Evolutionary conservation across 257 asterid genomes (phyloP), one percentile per base, ranked within the genome.

Genomic region (Solanum lycopersicoides): DNA sequence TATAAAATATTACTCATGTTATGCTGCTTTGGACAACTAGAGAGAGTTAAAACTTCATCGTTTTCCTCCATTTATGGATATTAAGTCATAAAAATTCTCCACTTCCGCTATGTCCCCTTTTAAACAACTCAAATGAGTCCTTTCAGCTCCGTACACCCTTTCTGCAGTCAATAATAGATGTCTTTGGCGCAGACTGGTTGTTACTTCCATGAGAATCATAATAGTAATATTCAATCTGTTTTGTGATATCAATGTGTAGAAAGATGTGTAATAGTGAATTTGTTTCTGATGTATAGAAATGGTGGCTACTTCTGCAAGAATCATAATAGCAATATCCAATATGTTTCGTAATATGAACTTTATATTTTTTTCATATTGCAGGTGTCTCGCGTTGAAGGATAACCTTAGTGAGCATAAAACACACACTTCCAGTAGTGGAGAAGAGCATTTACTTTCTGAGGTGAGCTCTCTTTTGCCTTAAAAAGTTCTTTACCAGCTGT

Each of bases 391-490:
- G 16, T 85, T 50, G 87, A 88, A 87, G 83, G 75, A 77, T 74
- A 88, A 72, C 89, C 82, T 89, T 72, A 45, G 32, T 74, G 92
- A 65, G 91, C 83, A 73, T 86, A 90, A 83, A 86, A 88, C 93
- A 50, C 94, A 91, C 89, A 89, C 91, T 69, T 87, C 74, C 84
- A 88, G 14, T 88, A 60, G 83, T 88, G 98, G 94, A 42, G 95
- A 91, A 88, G 88, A 88, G 88, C 98, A 95, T 89, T 50, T 84
- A 30, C 93, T 95, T 74, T 73, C 82, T 73, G 87, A 91, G 94
- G 97, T 95, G 87, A 82, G 25, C 65, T 34, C 69, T 16, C 84
- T 28, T 23, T 37, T 79, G n/a, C 42, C 71, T 73, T 86, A 37
- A 14, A 53, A 42, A 56, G 37, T 82, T 82, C 85, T 82, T 82